These are phyloP conservation scores for Penicillium fuscoglaucum DNA, from an alignment of 2,329 filamentous ascomycete species.

Conservation along the genomic window DNA sequence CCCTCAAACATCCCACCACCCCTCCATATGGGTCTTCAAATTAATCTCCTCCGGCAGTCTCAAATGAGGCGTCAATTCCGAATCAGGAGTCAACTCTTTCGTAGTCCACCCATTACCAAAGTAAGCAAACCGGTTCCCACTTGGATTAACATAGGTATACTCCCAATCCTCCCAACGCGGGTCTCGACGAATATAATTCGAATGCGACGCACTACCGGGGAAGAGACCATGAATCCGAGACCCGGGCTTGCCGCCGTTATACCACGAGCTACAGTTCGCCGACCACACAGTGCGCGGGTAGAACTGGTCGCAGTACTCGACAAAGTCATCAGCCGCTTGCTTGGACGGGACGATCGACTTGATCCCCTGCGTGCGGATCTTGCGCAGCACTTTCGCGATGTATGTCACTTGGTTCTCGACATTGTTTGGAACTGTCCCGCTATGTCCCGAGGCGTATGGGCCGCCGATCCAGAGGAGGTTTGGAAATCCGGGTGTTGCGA, in stretches of 20 bases:
- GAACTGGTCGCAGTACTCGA: constrained; percentile 49
- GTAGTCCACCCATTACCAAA: constrained; percentile 68
- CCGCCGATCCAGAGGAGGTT: constrained; percentile 67
- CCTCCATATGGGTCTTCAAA: constrained; percentile 64
- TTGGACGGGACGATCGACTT: constrained; percentile 59
- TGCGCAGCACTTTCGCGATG: constrained; percentile 66
- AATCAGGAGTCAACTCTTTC: constrained; percentile 56
- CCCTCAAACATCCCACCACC: constrained; percentile 59
- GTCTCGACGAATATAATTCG: constrained; percentile 58
- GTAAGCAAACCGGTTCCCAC: constrained; percentile 53
- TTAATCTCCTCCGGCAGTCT: constrained; percentile 58
- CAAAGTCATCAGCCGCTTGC: constrained; percentile 60
- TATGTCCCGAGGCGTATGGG: constrained; percentile 59
- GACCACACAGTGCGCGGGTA: constrained; percentile 52
- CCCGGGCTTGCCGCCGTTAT: constrained; percentile 65
- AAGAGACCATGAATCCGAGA: constrained; percentile 67
- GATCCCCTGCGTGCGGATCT: constrained; percentile 66
- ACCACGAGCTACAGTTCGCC: constrained; percentile 67
- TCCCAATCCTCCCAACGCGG: constrained; percentile 62
- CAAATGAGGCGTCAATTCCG: constrained; percentile 66
- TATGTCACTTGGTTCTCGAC: constrained; percentile 67
- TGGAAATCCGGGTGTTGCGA: constrained; percentile 64
- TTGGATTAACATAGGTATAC: constrained; percentile 49
- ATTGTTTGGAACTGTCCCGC: constrained; percentile 66
- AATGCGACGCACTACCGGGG: constrained; percentile 66